Evolutionary conservation across 495 filamentous ascomycete species (phyloP).

Genomic region (Penicillium simplicissimum): DNA sequence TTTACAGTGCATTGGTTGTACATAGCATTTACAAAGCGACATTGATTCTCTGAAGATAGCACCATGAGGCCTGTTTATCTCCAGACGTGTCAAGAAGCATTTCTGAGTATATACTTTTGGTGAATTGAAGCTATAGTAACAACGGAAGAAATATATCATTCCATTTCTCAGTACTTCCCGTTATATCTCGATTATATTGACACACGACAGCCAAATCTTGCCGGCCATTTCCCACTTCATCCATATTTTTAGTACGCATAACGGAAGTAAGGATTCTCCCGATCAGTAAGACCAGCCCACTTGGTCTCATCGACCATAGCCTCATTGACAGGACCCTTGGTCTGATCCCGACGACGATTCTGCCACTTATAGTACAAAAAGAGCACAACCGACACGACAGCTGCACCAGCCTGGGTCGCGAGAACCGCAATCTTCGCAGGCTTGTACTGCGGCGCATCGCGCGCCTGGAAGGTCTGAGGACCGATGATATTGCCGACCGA

Average conservation of each 20-base stretch:
- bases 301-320: constrained; percentile 26
- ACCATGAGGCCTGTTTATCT: too few species aligned
- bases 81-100: too few species aligned
- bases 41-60: too few species aligned
- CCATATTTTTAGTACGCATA: constrained; percentile 42
- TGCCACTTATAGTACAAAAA: constrained; percentile 47
- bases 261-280: constrained; percentile 41
- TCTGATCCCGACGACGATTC: constrained; percentile 41
- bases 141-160: neutral
- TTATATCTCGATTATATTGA: neutral
- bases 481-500: constrained; percentile 67
- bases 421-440: constrained; percentile 65
- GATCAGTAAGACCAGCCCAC: constrained; percentile 48
- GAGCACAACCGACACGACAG: constrained; percentile 39
- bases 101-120: neutral
- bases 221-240: neutral
- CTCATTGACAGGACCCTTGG: constrained; percentile 22
- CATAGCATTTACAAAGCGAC: too few species aligned
- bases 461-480: constrained; percentile 62
- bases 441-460: constrained; percentile 59
- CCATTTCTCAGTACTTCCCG: neutral
- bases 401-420: constrained; percentile 47
- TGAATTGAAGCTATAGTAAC: neutral
- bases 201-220: neutral
- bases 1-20: too few species aligned